phyloP scores from a whole-genome alignment of 805 yeast species.

The Babjeviella inositovora region DNA sequence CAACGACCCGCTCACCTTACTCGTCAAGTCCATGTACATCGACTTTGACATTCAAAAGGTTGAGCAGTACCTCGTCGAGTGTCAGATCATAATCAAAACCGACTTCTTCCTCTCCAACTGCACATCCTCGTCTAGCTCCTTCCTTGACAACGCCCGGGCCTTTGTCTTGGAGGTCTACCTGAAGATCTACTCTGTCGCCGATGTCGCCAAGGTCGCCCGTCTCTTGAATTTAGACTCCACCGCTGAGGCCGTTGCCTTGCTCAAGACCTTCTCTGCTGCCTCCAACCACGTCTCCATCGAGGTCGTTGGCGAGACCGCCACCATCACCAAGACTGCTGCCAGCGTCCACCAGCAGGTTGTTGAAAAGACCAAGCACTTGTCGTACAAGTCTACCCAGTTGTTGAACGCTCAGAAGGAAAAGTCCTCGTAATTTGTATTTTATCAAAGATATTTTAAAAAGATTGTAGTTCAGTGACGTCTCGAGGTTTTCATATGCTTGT shows the following conservation, averaged over 20 bases:
- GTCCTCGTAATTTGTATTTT: too few species aligned
- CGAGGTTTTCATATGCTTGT: too few species aligned
- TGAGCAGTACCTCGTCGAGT: constrained; percentile 25
- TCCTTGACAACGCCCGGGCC: constrained; percentile 28
- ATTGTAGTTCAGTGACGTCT: too few species aligned
- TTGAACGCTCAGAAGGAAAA: too few species aligned
- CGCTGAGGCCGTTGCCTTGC: too few species aligned
- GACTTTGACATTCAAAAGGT: constrained; percentile 44
- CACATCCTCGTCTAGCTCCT: constrained; percentile 19
- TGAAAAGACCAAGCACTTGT: constrained; percentile 51
- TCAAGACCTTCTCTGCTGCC: too few species aligned
- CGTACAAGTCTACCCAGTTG: constrained; percentile 42
- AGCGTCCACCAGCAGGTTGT: constrained; percentile 53
- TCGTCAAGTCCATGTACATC: constrained; percentile 35
- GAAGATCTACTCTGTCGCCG: too few species aligned
- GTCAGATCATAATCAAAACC: constrained; percentile 26
- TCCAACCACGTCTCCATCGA: too few species aligned
- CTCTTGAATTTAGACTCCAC: too few species aligned
- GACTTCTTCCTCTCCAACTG: constrained; percentile 39
- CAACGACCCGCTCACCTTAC: constrained; percentile 44
- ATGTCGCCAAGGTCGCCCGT: too few species aligned
- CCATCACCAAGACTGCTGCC: constrained; percentile 35
- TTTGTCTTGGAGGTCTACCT: constrained; percentile 35
- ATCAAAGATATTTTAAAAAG: too few species aligned
- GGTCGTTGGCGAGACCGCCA: constrained; percentile 31